These are phyloP conservation scores for Chytridiales sp. DNA, from an alignment of 371 early-diverging fungal species.

Conservation along the genomic window DNA sequence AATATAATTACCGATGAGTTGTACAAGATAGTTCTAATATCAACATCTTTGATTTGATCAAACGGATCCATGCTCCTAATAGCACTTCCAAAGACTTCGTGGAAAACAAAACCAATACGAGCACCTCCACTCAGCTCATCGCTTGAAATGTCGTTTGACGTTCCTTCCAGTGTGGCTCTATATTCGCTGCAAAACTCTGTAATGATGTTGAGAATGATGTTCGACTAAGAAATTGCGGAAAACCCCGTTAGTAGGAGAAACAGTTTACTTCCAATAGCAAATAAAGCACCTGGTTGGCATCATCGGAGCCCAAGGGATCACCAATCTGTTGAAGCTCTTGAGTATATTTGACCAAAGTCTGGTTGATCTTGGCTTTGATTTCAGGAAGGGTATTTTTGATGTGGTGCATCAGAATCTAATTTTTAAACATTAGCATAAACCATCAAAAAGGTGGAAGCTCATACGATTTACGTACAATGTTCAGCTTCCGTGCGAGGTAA, in stretches of 20 bases:
- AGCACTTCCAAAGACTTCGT: slow-evolving; percentile 92
- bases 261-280: background rate
- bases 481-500: slow-evolving; percentile 92
- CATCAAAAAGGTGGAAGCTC: background rate
- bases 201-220: slow-evolving; percentile 88
- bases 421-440: too few species aligned
- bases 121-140: slow-evolving; percentile 98
- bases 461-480: slow-evolving; percentile 63
- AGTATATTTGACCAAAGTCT: slow-evolving; percentile 78
- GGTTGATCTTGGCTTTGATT: slow-evolving; percentile 92
- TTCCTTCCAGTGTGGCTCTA: slow-evolving; percentile 91
- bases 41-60: slow-evolving; percentile 94
- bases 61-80: slow-evolving; percentile 93
- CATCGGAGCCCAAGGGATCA: slow-evolving; percentile 80
- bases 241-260: background rate
- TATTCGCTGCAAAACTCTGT: slow-evolving; percentile 97
- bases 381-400: slow-evolving; percentile 95
- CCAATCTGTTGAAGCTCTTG: slow-evolving; percentile 85
- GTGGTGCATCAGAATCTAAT: slow-evolving; percentile 94
- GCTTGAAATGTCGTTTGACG: slow-evolving; percentile 84
- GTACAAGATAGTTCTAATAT: slow-evolving; percentile 97
- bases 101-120: slow-evolving; percentile 97
- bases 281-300: slow-evolving; percentile 33
- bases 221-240: slow-evolving; percentile 52
- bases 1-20: slow-evolving; percentile 85